Evolutionary conservation across 208 protist genomes (phyloP).

Genomic region (Naegleria fowleri): DNA sequence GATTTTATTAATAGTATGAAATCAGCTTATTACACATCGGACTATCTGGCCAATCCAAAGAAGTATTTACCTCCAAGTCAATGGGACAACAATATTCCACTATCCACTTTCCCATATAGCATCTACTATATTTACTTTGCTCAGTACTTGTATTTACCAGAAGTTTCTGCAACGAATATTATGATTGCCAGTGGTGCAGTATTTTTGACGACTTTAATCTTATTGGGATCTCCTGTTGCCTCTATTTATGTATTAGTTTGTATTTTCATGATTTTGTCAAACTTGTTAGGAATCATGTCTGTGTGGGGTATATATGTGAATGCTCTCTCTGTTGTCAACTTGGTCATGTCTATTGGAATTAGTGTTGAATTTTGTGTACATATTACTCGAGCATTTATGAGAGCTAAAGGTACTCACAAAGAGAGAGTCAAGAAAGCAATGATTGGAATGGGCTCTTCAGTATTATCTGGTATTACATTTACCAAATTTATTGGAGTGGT

Average conservation of each 20-base stretch:
- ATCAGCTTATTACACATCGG: constrained; percentile 24
- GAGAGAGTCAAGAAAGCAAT: constrained; percentile 18
- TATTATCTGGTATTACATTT: constrained; percentile 52
- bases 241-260: constrained; percentile 45
- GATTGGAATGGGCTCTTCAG: constrained; percentile 39
- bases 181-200: constrained; percentile 39
- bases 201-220: constrained; percentile 42
- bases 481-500: constrained; percentile 56
- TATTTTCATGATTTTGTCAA: constrained; percentile 44
- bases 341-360: constrained; percentile 60
- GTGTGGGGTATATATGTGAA: constrained; percentile 55
- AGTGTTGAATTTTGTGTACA: constrained; percentile 63
- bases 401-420: not conserved
- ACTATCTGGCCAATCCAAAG: not conserved
- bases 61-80: not conserved
- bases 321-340: constrained; percentile 58
- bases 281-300: constrained; percentile 52
- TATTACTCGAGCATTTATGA: constrained; percentile 42
- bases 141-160: constrained; percentile 51
- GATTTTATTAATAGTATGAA: constrained; percentile 45
- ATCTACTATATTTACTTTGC: constrained; percentile 61
- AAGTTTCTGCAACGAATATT: constrained; percentile 39
- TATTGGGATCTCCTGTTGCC: constrained; percentile 36
- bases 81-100: not conserved
- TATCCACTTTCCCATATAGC: constrained; percentile 43